phyloP scores from a whole-genome alignment of 2,329 filamentous ascomycete genomes.

The Aureobasidium pullulans region DNA sequence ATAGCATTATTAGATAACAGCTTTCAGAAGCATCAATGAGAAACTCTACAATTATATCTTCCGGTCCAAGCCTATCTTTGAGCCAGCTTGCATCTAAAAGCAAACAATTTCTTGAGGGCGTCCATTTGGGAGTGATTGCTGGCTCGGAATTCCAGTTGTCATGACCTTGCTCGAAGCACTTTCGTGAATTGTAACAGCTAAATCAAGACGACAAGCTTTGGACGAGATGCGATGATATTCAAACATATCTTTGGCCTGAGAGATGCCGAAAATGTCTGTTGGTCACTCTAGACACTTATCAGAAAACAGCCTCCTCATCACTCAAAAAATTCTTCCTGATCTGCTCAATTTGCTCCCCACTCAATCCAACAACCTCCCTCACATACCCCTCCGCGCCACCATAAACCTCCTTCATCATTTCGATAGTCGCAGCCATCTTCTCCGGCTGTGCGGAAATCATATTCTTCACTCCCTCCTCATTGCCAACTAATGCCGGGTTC shows the following conservation, averaged over 20 bases:
- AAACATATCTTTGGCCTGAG: too few relatives aligned
- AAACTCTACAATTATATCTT: neutral
- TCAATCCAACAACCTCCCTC: slow-evolving; percentile 50
- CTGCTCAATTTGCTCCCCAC: slow-evolving; percentile 46
- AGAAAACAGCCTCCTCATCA: neutral
- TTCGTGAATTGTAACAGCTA: too few relatives aligned
- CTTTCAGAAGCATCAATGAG: neutral
- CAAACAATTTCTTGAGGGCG: too few relatives aligned
- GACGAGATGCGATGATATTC: too few relatives aligned
- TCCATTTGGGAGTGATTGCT: too few relatives aligned
- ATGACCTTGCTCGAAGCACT: too few relatives aligned
- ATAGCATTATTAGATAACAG: slow-evolving; percentile 3
- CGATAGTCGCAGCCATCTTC: slow-evolving; percentile 45
- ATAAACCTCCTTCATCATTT: slow-evolving; percentile 52
- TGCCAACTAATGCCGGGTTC: slow-evolving; percentile 43
- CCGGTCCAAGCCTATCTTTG: too few relatives aligned
- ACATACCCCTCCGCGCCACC: slow-evolving; percentile 60
- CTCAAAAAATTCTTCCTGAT: slow-evolving; percentile 43
- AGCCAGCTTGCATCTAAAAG: too few relatives aligned
- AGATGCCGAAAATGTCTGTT: too few relatives aligned
- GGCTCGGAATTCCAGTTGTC: too few relatives aligned
- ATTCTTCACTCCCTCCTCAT: slow-evolving; percentile 36
- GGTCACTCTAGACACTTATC: too few relatives aligned
- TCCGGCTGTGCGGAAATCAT: slow-evolving; percentile 40
- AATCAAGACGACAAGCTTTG: too few relatives aligned